Percentiles rank a stretch among this genome's conserved stretches.
Evolutionary conservation across 495 filamentous ascomycete genomes (phyloP).

Genomic region (Aspergillus ostianus): DNA sequence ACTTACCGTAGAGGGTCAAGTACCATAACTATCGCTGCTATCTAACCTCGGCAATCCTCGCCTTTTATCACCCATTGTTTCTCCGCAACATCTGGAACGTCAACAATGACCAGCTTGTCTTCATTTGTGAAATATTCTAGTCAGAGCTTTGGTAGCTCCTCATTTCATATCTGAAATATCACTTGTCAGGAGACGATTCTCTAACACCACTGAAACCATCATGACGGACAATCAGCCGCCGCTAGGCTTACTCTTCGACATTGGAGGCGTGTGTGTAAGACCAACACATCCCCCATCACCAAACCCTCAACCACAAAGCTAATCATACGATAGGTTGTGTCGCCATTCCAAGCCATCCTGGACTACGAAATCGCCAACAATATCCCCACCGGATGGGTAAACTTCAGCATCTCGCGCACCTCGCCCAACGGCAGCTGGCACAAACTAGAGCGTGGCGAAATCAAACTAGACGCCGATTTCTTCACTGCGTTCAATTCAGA

Average conservation of each 20-base stretch:
- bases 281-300: background rate
- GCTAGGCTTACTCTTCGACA: constrained; percentile 88
- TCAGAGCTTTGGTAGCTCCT: background rate
- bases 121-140: background rate
- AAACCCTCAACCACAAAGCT: background rate
- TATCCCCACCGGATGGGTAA: constrained; percentile 87
- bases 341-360: constrained; percentile 88
- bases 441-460: constrained; percentile 71
- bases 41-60: constrained; percentile 26
- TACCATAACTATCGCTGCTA: constrained; percentile 1
- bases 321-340: constrained; percentile 63
- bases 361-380: constrained; percentile 74
- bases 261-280: constrained; percentile 93
- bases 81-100: background rate
- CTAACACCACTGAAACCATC: background rate
- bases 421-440: constrained; percentile 88
- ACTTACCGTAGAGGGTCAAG: too few species aligned
- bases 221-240: constrained; percentile 52
- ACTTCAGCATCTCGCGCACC: constrained; percentile 77
- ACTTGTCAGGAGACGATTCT: background rate
- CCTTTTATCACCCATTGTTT: background rate
- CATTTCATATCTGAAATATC: background rate
- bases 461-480: constrained; percentile 69
- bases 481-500: constrained; percentile 75
- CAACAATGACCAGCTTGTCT: background rate